Evolutionary conservation across 2,329 filamentous ascomycete species (phyloP).

Genomic region (Amauroascus verrucosus): DNA sequence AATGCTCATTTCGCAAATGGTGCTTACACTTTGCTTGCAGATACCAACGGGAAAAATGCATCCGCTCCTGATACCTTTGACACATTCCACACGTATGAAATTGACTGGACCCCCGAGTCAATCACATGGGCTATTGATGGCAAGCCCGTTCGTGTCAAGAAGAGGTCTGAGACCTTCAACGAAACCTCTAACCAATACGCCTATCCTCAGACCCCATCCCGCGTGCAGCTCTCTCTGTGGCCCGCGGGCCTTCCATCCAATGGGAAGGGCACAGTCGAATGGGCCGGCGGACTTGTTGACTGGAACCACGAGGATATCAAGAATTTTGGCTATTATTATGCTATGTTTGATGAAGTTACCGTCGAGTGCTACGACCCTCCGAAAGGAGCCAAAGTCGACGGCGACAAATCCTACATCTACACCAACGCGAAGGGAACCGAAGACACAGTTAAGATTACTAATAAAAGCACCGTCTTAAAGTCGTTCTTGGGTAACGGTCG

Average conservation of each 20-base stretch:
- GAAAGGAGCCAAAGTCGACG: conserved; percentile 51
- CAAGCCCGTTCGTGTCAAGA: conserved; percentile 59
- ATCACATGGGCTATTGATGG: conserved; percentile 86
- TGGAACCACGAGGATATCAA: conserved; percentile 77
- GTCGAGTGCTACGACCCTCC: conserved; percentile 84
- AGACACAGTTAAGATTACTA: conserved; percentile 62
- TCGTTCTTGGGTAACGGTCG: conserved; percentile 73
- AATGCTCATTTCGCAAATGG: background rate
- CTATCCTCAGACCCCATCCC: conserved; percentile 83
- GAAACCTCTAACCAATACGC: conserved; percentile 66
- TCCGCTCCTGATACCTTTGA: conserved; percentile 58
- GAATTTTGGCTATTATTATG: conserved; percentile 78
- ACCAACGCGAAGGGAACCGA: conserved; percentile 57
- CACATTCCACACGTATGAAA: conserved; percentile 80
- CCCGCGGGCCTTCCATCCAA: conserved; percentile 75
- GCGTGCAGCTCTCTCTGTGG: conserved; percentile 92
- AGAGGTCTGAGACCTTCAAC: conserved; percentile 78
- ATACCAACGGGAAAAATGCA: conserved; percentile 65
- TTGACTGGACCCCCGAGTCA: conserved; percentile 80
- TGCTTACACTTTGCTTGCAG: conserved; percentile 35
- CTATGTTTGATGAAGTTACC: conserved; percentile 63
- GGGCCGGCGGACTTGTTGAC: conserved; percentile 84
- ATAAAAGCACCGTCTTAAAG: conserved; percentile 64
- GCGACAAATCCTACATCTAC: conserved; percentile 64
- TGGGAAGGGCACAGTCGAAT: conserved; percentile 71